Percentiles rank a stretch among this genome's conserved stretches.
These are phyloP conservation scores for Kodamaea alishanica DNA, from an alignment of 1,139 yeast genomes.

Conservation along the genomic window DNA sequence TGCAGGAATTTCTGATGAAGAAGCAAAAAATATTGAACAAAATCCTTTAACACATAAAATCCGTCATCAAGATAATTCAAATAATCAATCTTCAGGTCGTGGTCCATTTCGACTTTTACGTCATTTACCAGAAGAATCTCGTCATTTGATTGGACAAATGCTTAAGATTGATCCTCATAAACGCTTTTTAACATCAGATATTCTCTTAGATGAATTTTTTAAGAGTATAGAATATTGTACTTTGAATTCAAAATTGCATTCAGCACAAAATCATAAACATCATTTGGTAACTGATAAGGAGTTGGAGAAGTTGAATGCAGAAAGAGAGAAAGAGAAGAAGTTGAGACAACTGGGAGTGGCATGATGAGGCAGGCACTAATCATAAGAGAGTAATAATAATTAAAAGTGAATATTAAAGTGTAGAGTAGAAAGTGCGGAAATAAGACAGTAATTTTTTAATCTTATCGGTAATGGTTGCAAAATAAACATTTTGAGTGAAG, in stretches of 20 bases:
- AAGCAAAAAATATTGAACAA: constrained; percentile 5
- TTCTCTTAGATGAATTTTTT: constrained; percentile 28
- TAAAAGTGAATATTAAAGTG: too few relatives aligned
- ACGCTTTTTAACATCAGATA: constrained; percentile 30
- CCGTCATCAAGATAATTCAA: constrained; percentile 2
- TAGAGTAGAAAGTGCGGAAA: too few relatives aligned
- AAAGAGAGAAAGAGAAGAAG: constrained; percentile 32
- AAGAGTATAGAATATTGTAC: constrained; percentile 28
- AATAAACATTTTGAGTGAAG: too few relatives aligned
- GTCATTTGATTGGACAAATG: constrained; percentile 34
- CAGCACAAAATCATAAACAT: constrained; percentile 44
- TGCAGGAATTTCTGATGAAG: constrained; percentile 22
- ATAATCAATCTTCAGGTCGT: constrained; percentile 5
- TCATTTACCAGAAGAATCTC: constrained; percentile 36
- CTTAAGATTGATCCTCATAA: constrained; percentile 26
- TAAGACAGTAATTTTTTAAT: too few relatives aligned
- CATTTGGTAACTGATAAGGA: constrained; percentile 58
- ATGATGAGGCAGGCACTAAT: not conserved
- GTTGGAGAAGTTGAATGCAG: constrained; percentile 39
- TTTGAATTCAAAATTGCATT: constrained; percentile 1
- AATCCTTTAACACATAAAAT: not conserved
- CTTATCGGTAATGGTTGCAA: too few relatives aligned
- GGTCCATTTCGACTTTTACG: constrained; percentile 37
- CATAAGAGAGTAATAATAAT: too few relatives aligned
- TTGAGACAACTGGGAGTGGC: constrained; percentile 15